Percentiles rank a stretch among this genome's conserved stretches.
These are phyloP conservation scores for Trametes polyzona DNA, from an alignment of 1,284 basidiomycete genomes.

Conservation along the genomic window DNA sequence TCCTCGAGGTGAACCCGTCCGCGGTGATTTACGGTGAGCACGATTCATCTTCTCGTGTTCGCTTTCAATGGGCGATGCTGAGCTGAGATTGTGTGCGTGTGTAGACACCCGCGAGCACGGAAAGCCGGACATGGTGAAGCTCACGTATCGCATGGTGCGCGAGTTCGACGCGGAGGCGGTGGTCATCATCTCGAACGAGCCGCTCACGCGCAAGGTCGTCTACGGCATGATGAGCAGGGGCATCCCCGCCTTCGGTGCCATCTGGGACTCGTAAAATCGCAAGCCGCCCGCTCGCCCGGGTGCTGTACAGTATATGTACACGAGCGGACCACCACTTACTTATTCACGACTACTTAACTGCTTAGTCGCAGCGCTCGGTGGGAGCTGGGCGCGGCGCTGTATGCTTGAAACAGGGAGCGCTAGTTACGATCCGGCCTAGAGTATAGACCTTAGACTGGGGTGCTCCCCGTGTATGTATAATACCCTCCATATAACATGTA, in stretches of 20 bases:
- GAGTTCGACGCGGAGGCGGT: slow-evolving; percentile 67
- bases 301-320: not conserved
- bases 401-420: too few relatives aligned
- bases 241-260: slow-evolving; percentile 61
- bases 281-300: not conserved
- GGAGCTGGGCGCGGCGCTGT: too few relatives aligned
- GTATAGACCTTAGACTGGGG: too few relatives aligned
- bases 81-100: not conserved
- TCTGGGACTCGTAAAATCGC: slow-evolving; percentile 49
- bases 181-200: slow-evolving; percentile 62
- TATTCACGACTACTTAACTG: too few relatives aligned
- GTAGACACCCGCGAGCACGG: slow-evolving; percentile 57
- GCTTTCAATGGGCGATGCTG: not conserved
- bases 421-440: not conserved
- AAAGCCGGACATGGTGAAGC: slow-evolving; percentile 63
- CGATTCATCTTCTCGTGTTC: not conserved
- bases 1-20: slow-evolving; percentile 52
- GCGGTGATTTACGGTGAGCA: slow-evolving; percentile 57
- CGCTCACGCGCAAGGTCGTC: slow-evolving; percentile 58
- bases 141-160: slow-evolving; percentile 55
- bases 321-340: too few relatives aligned
- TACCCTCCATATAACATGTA: not conserved
- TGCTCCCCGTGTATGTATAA: not conserved
- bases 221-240: slow-evolving; percentile 63
- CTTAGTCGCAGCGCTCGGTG: too few relatives aligned